These are phyloP conservation scores for Plasmodium inui DNA, from an alignment of 169 alveolate genomes.

Conservation along the genomic window DNA sequence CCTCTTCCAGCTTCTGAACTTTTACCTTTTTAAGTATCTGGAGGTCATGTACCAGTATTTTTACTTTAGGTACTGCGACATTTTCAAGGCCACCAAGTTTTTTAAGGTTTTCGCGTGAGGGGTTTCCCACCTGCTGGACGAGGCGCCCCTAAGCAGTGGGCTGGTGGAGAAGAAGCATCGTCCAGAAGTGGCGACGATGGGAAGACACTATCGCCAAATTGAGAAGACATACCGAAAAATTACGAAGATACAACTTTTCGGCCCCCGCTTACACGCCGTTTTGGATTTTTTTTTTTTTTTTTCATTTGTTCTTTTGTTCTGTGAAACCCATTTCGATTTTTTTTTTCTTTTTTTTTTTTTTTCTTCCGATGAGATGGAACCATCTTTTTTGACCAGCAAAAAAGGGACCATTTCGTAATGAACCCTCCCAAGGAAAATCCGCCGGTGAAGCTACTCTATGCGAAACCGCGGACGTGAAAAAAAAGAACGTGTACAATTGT, in stretches of 20 bases:
- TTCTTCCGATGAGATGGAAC: neutral
- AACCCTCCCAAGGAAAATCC: neutral
- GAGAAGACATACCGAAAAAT: neutral
- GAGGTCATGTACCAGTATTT: conserved; percentile 21
- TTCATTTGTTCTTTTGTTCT: neutral
- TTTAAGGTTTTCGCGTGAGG: conserved; percentile 17
- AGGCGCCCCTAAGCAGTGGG: neutral
- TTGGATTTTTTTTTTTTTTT: neutral
- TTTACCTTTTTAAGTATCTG: neutral
- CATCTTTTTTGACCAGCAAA: neutral
- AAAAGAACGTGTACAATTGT: neutral
- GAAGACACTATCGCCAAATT: neutral
- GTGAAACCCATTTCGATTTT: conserved; percentile 5
- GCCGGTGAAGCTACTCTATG: neutral
- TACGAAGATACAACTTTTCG: neutral
- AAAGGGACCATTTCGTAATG: neutral
- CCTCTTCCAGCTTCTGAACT: conserved; percentile 8
- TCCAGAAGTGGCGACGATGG: neutral
- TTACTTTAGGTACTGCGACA: conserved; percentile 17
- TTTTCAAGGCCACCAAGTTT: conserved; percentile 14
- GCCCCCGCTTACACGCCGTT: neutral
- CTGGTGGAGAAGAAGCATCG: too few relatives aligned
- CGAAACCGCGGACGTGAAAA: neutral
- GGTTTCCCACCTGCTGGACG: too few relatives aligned
- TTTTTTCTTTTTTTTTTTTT: neutral